Conservation (phyloP, 768 basidiomycete genomes). For the Russula virescens region DNA sequence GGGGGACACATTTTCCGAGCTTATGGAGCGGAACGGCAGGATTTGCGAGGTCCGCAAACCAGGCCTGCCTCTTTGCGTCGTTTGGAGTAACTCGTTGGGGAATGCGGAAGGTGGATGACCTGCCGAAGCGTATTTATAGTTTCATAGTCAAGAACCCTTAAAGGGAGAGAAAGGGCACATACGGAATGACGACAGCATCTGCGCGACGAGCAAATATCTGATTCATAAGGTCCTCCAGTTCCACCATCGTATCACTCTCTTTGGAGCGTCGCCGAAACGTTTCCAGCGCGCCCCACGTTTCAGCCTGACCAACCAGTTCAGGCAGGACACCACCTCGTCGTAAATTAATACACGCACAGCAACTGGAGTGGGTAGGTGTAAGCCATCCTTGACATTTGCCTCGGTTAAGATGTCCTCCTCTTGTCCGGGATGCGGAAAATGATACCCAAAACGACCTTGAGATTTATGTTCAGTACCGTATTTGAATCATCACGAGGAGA, state of each 20-base stretch:
- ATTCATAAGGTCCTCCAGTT: conserved; percentile 70
- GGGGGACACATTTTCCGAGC: conserved; percentile 79
- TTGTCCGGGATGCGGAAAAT: conserved; percentile 68
- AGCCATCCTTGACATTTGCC: conserved; percentile 60
- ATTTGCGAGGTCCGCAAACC: conserved; percentile 81
- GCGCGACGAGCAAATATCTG: conserved; percentile 63
- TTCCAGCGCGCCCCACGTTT: conserved; percentile 55
- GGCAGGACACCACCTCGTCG: neutral
- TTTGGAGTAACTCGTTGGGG: conserved; percentile 80
- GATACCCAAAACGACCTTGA: conserved; percentile 68
- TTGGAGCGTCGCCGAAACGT: conserved; percentile 47
- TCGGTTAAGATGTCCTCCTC: conserved; percentile 70
- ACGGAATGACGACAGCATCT: conserved; percentile 59
- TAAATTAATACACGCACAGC: conserved; percentile 41
- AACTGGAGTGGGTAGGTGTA: conserved; percentile 47
- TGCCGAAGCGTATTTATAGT: conserved; percentile 26
- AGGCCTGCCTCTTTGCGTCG: conserved; percentile 70
- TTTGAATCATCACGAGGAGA: neutral
- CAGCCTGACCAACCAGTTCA: conserved; percentile 39
- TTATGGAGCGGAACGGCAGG: conserved; percentile 75
- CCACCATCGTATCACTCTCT: conserved; percentile 46
- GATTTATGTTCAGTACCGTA: neutral
- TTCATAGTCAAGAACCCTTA: neutral
- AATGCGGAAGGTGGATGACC: conserved; percentile 66
- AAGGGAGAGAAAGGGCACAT: conserved; percentile 28